A percentile compares a stretch with the other conserved stretches of the same genome.
phyloP scores from a whole-genome alignment of 306 rosid genomes.

The Potentilla sterilis region DNA sequence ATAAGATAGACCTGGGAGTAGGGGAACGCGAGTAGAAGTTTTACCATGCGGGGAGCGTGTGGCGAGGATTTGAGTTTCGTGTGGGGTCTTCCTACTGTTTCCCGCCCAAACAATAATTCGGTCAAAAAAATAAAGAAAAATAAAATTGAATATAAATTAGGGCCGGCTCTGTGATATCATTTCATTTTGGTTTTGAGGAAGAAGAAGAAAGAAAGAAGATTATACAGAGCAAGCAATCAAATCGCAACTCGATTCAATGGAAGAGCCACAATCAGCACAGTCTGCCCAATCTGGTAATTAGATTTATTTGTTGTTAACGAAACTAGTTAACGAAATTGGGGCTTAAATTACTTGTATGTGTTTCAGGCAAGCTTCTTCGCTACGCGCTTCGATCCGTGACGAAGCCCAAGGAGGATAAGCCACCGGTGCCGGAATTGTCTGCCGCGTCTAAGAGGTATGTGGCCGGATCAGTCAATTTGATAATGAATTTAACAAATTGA shows the following conservation, averaged over 20 bases:
- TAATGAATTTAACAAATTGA: background rate
- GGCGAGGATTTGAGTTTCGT: slow-evolving; percentile 22
- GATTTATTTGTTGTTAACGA: background rate
- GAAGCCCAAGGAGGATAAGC: slow-evolving; percentile 49
- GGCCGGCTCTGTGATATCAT: background rate
- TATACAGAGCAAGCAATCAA: slow-evolving; percentile 32
- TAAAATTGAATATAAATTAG: slow-evolving; percentile 7
- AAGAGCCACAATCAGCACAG: slow-evolving; percentile 39
- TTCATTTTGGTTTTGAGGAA: background rate
- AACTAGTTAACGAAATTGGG: background rate
- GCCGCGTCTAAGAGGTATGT: slow-evolving; percentile 59
- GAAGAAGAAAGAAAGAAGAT: background rate
- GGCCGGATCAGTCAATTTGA: background rate
- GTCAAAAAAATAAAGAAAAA: background rate
- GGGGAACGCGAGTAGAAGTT: background rate
- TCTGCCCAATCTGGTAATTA: slow-evolving; percentile 25
- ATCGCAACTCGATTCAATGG: slow-evolving; percentile 20
- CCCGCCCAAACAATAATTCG: slow-evolving; percentile 48
- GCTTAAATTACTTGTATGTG: background rate
- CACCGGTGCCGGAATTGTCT: slow-evolving; percentile 31
- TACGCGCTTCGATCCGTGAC: slow-evolving; percentile 60
- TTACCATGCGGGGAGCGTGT: slow-evolving; percentile 8
- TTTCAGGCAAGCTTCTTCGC: slow-evolving; percentile 61
- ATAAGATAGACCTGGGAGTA: background rate
- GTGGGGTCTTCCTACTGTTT: slow-evolving; percentile 21